Percentiles rank a stretch among this genome's conserved stretches.
Evolutionary conservation across 768 basidiomycete genomes (phyloP).

Genomic region (Trametes villosa): DNA sequence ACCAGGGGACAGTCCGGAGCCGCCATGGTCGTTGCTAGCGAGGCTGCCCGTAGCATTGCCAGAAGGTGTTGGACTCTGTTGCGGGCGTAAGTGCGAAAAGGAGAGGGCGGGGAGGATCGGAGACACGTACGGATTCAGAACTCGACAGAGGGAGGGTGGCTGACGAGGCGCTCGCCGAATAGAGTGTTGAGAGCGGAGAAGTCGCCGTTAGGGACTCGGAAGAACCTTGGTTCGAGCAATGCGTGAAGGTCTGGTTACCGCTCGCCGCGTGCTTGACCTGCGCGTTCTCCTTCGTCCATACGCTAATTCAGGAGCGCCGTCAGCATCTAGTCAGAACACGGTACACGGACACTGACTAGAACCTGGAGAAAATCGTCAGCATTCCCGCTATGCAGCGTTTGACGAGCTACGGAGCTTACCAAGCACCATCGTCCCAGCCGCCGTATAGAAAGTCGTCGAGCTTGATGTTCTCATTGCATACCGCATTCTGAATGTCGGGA

Average conservation of each 20-base stretch:
- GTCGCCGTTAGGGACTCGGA: background rate
- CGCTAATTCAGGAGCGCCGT: background rate
- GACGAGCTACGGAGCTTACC: background rate
- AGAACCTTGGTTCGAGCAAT: background rate
- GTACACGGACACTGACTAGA: background rate
- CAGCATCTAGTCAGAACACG: background rate
- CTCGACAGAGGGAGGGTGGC: background rate
- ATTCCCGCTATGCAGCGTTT: background rate
- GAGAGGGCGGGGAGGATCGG: too few species aligned
- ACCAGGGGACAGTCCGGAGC: background rate
- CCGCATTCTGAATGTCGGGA: background rate
- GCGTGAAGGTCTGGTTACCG: background rate
- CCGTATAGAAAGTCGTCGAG: background rate
- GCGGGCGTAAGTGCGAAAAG: too few species aligned
- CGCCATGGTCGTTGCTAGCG: background rate
- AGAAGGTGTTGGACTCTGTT: background rate
- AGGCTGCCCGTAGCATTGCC: background rate
- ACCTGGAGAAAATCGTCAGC: background rate
- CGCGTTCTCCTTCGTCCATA: background rate
- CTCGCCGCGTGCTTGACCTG: background rate
- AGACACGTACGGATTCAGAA: too few species aligned
- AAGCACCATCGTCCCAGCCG: background rate
- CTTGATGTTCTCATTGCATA: background rate
- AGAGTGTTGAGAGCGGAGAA: too few species aligned
- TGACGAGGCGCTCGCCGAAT: too few species aligned